These are phyloP conservation scores for Macadamia integrifolia DNA, from an alignment of 164 flowering plant genomes.

Conservation along the genomic window DNA sequence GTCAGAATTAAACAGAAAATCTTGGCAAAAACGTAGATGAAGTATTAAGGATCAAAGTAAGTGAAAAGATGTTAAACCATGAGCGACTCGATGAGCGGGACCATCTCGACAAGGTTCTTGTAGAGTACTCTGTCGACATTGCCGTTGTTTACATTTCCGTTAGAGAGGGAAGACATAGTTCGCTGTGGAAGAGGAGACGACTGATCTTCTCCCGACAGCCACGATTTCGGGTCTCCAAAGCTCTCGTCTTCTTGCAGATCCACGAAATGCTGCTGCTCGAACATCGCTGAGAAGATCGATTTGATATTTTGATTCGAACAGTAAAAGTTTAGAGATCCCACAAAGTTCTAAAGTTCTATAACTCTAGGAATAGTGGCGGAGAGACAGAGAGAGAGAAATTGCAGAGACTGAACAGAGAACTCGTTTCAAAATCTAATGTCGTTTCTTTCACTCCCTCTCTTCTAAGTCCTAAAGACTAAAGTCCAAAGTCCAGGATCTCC, in stretches of 20 bases:
- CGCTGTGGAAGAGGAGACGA: slow-evolving; percentile 25
- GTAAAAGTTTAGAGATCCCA: neutral
- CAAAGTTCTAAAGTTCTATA: neutral
- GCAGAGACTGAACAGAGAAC: slow-evolving; percentile 6
- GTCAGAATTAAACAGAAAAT: neutral
- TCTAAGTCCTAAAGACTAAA: too few relatives aligned
- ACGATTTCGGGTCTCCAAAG: slow-evolving; percentile 48
- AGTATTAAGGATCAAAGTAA: slow-evolving; percentile 4
- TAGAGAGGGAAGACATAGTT: slow-evolving; percentile 31
- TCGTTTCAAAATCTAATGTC: neutral
- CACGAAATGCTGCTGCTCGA: slow-evolving; percentile 37
- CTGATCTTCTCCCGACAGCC: slow-evolving; percentile 44
- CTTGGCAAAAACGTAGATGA: neutral
- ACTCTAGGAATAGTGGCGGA: too few relatives aligned
- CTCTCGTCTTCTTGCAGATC: slow-evolving; percentile 37
- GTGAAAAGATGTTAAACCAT: slow-evolving; percentile 37
- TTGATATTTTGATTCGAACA: neutral
- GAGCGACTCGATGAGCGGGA: slow-evolving; percentile 87
- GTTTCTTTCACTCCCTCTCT: too few relatives aligned
- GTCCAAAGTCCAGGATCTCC: too few relatives aligned
- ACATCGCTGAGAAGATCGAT: slow-evolving; percentile 19
- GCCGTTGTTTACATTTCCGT: slow-evolving; percentile 20
- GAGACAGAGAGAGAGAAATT: too few relatives aligned
- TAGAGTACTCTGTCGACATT: slow-evolving; percentile 64
- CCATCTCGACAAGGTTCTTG: slow-evolving; percentile 75